A percentile compares a stretch with the other conserved stretches of the same genome.
These are phyloP conservation scores for Emergomyces africanus DNA, from an alignment of 2,329 filamentous ascomycete species.

Conservation along the genomic window DNA sequence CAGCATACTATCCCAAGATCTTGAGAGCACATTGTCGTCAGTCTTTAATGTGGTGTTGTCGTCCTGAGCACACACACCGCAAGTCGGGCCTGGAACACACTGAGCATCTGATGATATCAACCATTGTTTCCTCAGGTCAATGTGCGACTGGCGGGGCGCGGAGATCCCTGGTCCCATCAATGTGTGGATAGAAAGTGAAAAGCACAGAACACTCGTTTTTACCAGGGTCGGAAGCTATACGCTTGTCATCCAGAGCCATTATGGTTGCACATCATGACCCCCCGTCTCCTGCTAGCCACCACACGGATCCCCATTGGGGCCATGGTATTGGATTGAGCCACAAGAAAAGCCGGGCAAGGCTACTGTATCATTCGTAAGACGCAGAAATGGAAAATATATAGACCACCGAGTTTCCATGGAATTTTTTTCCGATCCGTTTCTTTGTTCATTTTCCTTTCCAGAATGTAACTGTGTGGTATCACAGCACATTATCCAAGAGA, in stretches of 20 bases:
- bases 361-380: not conserved
- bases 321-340: not conserved
- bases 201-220: not conserved
- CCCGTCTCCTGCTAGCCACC: not conserved
- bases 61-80: not conserved
- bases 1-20: not conserved
- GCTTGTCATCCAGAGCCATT: not conserved
- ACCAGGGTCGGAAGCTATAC: not conserved
- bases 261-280: not conserved
- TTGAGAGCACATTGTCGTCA: not conserved
- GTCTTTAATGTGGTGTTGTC: not conserved
- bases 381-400: not conserved
- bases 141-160: not conserved
- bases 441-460: not conserved
- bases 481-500: too few species aligned
- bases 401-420: not conserved
- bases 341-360: not conserved
- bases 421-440: not conserved
- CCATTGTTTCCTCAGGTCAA: not conserved
- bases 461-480: not conserved
- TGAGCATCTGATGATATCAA: not conserved
- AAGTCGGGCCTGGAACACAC: not conserved
- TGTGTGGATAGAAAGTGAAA: not conserved
- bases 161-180: not conserved
- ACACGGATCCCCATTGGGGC: not conserved